Conservation (phyloP, 208 protist species). For the Entamoeba histolytica region DNA sequence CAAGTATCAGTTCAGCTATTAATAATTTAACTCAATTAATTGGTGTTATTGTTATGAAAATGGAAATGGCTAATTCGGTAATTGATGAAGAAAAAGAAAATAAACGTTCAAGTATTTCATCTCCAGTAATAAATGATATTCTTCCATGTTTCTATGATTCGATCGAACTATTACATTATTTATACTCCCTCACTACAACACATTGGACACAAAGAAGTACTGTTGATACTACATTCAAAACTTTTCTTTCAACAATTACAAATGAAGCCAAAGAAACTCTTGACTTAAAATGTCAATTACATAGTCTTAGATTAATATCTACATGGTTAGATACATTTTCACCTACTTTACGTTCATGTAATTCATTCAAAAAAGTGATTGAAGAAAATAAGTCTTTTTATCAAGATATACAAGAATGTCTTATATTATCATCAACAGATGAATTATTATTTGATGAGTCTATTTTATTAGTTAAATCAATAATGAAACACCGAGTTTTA, state of each 20-base stretch:
- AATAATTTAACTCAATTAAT: background rate
- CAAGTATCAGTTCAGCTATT: background rate
- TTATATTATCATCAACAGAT: background rate
- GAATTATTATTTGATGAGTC: background rate
- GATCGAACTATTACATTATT: background rate
- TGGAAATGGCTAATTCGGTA: background rate
- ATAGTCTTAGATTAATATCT: background rate
- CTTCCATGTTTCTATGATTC: background rate
- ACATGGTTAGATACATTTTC: background rate
- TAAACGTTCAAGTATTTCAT: background rate
- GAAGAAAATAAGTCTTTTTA: background rate
- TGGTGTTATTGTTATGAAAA: background rate
- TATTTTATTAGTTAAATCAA: background rate
- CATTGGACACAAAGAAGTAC: background rate
- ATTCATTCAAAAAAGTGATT: background rate
- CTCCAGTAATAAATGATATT: background rate
- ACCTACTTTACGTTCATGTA: background rate
- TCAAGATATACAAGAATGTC: no score
- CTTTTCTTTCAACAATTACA: background rate
- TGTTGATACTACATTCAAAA: background rate
- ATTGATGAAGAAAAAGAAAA: background rate
- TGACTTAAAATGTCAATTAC: background rate
- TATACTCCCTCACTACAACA: background rate
- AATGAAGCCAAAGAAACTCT: background rate
- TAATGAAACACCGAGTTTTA: background rate